These are phyloP conservation scores for Aspergillus biplanus DNA, from an alignment of 495 filamentous ascomycete genomes.

Conservation along the genomic window DNA sequence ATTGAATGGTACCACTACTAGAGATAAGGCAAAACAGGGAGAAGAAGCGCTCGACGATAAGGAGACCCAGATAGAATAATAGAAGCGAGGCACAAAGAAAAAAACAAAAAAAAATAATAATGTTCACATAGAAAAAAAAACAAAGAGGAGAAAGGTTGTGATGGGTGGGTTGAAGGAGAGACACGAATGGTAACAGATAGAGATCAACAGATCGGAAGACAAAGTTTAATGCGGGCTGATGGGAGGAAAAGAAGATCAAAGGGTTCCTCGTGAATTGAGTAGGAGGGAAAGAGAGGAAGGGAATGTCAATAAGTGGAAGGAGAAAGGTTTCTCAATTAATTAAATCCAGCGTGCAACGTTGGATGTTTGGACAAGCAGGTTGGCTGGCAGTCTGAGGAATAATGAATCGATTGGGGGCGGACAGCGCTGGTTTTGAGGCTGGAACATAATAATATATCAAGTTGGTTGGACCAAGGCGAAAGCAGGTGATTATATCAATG, in stretches of 20 bases:
- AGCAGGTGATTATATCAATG: conserved; percentile 9
- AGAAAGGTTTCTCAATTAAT: conserved; percentile 26
- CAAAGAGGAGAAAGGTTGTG: not conserved
- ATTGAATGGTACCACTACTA: not conserved
- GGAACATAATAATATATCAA: conserved; percentile 22
- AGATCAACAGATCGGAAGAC: conserved; percentile 8
- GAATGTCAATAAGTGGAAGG: conserved; percentile 22
- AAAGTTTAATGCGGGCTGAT: not conserved
- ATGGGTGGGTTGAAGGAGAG: not conserved
- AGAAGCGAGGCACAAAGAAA: not conserved
- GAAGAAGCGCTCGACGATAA: not conserved
- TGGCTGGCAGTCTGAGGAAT: conserved; percentile 22
- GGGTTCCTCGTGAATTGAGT: conserved; percentile 17
- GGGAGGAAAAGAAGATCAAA: conserved; percentile 6
- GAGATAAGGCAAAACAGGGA: conserved; percentile 9
- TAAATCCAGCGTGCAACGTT: conserved; percentile 29
- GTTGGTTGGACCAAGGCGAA: not conserved
- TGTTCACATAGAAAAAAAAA: not conserved
- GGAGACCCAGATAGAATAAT: not conserved
- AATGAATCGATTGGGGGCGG: conserved; percentile 25
- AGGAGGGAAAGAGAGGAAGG: conserved; percentile 22
- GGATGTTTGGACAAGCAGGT: conserved; percentile 13
- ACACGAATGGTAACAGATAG: not conserved
- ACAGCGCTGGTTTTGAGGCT: conserved; percentile 23
- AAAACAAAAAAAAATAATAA: not conserved